A percentile compares a stretch with the other conserved stretches of the same genome.
These are phyloP conservation scores for Hypoxylon cercidicola DNA, from an alignment of 495 filamentous ascomycete genomes.

Conservation along the genomic window DNA sequence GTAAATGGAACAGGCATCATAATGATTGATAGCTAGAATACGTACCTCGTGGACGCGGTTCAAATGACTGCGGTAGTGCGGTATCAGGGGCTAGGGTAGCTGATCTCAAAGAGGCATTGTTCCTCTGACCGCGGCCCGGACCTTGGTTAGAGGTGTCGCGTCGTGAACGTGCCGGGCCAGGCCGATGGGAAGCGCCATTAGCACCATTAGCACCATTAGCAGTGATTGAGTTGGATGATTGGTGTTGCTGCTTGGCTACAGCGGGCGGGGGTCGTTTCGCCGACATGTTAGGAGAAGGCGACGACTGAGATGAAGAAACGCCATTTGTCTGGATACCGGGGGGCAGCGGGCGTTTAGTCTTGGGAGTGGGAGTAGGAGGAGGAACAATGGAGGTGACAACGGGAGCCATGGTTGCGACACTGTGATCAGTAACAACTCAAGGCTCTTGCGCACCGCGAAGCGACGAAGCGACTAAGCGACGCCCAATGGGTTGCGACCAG, in stretches of 20 bases:
- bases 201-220: constrained; percentile 60
- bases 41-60: constrained; percentile 61
- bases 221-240: constrained; percentile 52
- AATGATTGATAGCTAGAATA: constrained; percentile 12
- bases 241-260: constrained; percentile 52
- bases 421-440: not conserved
- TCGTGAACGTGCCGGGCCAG: constrained; percentile 60
- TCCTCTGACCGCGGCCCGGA: constrained; percentile 54
- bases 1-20: not conserved
- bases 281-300: constrained; percentile 73
- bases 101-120: constrained; percentile 55
- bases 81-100: constrained; percentile 56
- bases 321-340: constrained; percentile 76
- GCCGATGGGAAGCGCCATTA: constrained; percentile 54
- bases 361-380: constrained; percentile 67
- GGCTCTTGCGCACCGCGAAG: constrained; percentile 25
- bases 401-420: constrained; percentile 53
- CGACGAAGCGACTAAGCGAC: constrained; percentile 23
- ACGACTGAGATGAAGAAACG: constrained; percentile 68
- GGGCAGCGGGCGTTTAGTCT: constrained; percentile 78
- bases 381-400: constrained; percentile 61
- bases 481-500: constrained; percentile 28
- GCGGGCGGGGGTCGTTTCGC: constrained; percentile 68
- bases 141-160: constrained; percentile 54
- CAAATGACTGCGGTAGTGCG: constrained; percentile 43